Evolutionary conservation across 306 rosid genomes (phyloP).

Genomic region (Vachellia collinsii): DNA sequence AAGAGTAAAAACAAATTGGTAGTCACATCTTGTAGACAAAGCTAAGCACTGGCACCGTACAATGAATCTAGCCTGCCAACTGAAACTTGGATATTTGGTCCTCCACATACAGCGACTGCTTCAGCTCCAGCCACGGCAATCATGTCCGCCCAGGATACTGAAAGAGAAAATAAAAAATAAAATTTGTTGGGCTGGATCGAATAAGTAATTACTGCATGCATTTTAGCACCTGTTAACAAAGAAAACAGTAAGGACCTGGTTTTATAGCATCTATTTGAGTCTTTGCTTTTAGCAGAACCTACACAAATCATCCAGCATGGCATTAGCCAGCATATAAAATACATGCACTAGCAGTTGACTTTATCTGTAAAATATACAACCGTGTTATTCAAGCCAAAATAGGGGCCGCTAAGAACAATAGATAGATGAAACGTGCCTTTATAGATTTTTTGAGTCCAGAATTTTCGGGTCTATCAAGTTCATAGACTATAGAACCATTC

Average conservation of each 20-base stretch:
- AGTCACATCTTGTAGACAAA: conserved; percentile 21
- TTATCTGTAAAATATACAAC: neutral
- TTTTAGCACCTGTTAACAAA: conserved; percentile 28
- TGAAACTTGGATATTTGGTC: conserved; percentile 74
- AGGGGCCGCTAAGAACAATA: conserved; percentile 4
- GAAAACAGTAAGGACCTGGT: conserved; percentile 65
- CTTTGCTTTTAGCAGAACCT: conserved; percentile 86
- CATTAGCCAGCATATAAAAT: conserved; percentile 40
- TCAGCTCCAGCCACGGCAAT: conserved; percentile 96
- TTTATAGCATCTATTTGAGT: conserved; percentile 66
- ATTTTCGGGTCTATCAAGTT: conserved; percentile 92
- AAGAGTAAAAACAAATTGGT: conserved; percentile 4
- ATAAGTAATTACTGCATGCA: conserved; percentile 29
- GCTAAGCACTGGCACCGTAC: conserved; percentile 55
- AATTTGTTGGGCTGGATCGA: conserved; percentile 40
- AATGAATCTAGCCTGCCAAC: conserved; percentile 79
- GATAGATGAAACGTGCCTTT: conserved; percentile 60
- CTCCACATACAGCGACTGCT: conserved; percentile 91
- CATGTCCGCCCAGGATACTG: conserved; percentile 94
- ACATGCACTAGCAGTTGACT: conserved; percentile 13
- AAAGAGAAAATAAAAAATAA: conserved; percentile 19
- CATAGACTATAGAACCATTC: conserved; percentile 87
- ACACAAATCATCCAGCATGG: conserved; percentile 40
- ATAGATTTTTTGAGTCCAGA: conserved; percentile 74
- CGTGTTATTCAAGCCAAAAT: neutral